A percentile compares a stretch with the other conserved stretches of the same genome.
Conservation (phyloP, 768 basidiomycete species). For the Amanita thiersii region DNA sequence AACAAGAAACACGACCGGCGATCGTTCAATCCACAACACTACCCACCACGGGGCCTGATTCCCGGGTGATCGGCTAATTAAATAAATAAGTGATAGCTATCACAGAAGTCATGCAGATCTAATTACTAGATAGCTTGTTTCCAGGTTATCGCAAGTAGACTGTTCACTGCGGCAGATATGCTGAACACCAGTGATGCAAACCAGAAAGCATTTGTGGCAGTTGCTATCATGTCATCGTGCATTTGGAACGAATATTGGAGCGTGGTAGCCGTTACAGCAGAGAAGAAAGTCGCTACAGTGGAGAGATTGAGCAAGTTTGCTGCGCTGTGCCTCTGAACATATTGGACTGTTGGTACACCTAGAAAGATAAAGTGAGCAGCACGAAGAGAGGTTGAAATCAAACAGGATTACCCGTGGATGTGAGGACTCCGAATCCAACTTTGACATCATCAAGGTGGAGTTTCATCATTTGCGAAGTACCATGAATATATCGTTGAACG, state of each 20-base stretch:
- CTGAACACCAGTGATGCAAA: slow-evolving; percentile 70
- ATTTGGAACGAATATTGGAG: slow-evolving; percentile 57
- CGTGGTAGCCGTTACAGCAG: slow-evolving; percentile 65
- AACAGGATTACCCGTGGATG: slow-evolving; percentile 52
- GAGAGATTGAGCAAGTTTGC: slow-evolving; percentile 66
- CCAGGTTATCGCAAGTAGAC: slow-evolving; percentile 66
- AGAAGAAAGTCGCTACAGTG: slow-evolving; percentile 73
- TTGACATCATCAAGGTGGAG: slow-evolving; percentile 65
- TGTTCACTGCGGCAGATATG: slow-evolving; percentile 69
- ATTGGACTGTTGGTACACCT: slow-evolving; percentile 72
- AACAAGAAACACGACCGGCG: slow-evolving; percentile 75
- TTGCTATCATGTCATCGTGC: slow-evolving; percentile 22
- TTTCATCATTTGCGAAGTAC: slow-evolving; percentile 59
- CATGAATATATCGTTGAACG: slow-evolving; percentile 68
- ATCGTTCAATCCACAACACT: slow-evolving; percentile 79
- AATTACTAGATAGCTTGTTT: slow-evolving; percentile 78
- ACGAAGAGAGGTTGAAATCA: not conserved
- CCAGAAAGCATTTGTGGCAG: slow-evolving; percentile 65
- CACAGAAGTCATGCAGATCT: not conserved
- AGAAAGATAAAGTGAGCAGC: not conserved
- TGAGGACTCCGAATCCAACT: slow-evolving; percentile 57
- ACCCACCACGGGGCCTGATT: slow-evolving; percentile 78
- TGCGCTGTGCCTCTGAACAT: slow-evolving; percentile 65
- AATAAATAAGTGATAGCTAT: not conserved
- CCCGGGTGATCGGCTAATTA: slow-evolving; percentile 58